Conservation (phyloP, 495 filamentous ascomycete genomes). For the Coniosporium apollinis region DNA sequence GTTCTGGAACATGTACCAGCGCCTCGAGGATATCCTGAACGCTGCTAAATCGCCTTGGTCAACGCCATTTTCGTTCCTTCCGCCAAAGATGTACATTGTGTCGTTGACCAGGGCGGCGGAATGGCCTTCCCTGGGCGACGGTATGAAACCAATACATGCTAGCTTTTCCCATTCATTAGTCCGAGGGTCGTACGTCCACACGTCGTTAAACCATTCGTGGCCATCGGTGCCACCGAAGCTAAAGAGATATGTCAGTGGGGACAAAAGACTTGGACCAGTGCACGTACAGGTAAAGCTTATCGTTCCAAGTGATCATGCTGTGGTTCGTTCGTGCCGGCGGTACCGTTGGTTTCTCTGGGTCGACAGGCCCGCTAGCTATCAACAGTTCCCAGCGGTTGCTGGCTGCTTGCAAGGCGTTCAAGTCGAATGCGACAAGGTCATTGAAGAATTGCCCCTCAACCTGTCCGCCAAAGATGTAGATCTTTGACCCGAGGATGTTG, state of each 20-base stretch:
- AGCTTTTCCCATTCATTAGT: constrained; percentile 68
- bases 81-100: constrained; percentile 98
- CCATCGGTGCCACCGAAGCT: constrained; percentile 97
- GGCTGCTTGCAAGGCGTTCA: constrained; percentile 79
- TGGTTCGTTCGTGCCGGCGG: constrained; percentile 96
- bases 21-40: constrained; percentile 75
- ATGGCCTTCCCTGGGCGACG: constrained; percentile 83
- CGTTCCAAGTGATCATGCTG: constrained; percentile 76
- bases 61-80: constrained; percentile 79
- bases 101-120: constrained; percentile 84
- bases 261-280: background rate
- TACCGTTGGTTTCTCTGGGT: too few relatives aligned
- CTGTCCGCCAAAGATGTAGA: constrained; percentile 95
- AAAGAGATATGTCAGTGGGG: background rate
- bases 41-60: constrained; percentile 91
- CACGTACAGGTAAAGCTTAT: constrained; percentile 83
- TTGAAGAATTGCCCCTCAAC: constrained; percentile 98
- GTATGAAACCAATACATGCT: constrained; percentile 96
- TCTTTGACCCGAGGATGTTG: constrained; percentile 88
- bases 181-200: constrained; percentile 85
- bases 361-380: constrained; percentile 55
- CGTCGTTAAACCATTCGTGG: constrained; percentile 92
- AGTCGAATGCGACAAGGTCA: constrained; percentile 88
- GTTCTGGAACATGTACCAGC: constrained; percentile 99
- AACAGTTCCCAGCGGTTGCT: constrained; percentile 88